phyloP scores from a whole-genome alignment of 495 filamentous ascomycete genomes.

The Eremomyces bilateralis region DNA sequence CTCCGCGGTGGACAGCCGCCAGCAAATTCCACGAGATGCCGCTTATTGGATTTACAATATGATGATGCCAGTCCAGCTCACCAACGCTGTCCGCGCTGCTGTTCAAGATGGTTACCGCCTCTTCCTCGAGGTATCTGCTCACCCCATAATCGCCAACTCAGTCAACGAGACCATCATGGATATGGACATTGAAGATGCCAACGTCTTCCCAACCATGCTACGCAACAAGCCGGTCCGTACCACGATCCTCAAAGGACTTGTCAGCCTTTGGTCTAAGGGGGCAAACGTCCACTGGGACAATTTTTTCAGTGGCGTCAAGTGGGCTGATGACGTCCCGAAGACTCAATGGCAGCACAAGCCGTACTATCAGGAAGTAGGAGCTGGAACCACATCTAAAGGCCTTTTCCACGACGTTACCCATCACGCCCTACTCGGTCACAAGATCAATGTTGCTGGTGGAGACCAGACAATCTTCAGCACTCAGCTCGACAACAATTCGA shows the following conservation, averaged over 20 bases:
- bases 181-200: slow-evolving; percentile 13
- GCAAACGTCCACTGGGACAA: slow-evolving; percentile 21
- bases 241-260: slow-evolving; percentile 23
- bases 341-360: slow-evolving; percentile 29
- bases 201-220: slow-evolving; percentile 17
- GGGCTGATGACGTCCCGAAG: slow-evolving; percentile 24
- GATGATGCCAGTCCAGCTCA: slow-evolving; percentile 14
- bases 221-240: slow-evolving; percentile 23
- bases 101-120: slow-evolving; percentile 15
- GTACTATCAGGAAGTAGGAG: slow-evolving; percentile 29
- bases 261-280: slow-evolving; percentile 25
- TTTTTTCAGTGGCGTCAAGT: slow-evolving; percentile 19
- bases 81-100: slow-evolving; percentile 17
- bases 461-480: slow-evolving; percentile 14
- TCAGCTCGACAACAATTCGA: slow-evolving; percentile 14
- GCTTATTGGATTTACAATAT: slow-evolving; percentile 17
- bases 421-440: slow-evolving; percentile 18
- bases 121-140: slow-evolving; percentile 20
- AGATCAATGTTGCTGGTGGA: slow-evolving; percentile 12
- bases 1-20: slow-evolving; percentile 11
- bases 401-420: slow-evolving; percentile 14
- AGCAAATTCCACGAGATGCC: slow-evolving; percentile 8
- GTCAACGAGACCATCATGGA: slow-evolving; percentile 18
- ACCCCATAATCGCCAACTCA: slow-evolving; percentile 20
- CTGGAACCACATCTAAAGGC: slow-evolving; percentile 2